These are phyloP conservation scores for Clonostachys rosea DNA, from an alignment of 2,329 filamentous ascomycete genomes.

Conservation along the genomic window DNA sequence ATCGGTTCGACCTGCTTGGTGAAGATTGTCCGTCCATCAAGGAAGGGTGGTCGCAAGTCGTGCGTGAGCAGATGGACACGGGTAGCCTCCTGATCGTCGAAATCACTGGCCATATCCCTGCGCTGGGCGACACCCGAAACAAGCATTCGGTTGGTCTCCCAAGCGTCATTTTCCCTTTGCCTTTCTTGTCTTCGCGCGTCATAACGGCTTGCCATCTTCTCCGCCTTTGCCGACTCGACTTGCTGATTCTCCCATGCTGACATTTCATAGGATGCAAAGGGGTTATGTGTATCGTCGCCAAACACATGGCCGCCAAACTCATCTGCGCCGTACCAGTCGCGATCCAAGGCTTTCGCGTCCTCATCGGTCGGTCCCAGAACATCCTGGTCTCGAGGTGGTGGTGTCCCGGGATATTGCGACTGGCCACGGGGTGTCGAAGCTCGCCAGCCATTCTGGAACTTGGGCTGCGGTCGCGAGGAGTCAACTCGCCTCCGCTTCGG, in stretches of 20 bases:
- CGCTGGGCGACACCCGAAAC: conserved; percentile 93
- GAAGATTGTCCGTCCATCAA: conserved; percentile 93
- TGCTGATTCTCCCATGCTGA: conserved; percentile 70
- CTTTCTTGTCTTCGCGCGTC: conserved; percentile 73
- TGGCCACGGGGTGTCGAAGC: conserved; percentile 24
- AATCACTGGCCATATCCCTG: conserved; percentile 74
- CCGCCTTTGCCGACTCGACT: conserved; percentile 71
- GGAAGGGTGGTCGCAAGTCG: conserved; percentile 87
- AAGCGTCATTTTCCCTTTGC: conserved; percentile 92
- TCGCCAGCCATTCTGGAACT: conserved; percentile 23
- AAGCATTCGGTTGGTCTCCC: conserved; percentile 98
- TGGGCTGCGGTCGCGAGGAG: conserved; percentile 15
- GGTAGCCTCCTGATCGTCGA: conserved; percentile 87
- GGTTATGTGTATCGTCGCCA: conserved; percentile 89
- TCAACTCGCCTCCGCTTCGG: conserved; percentile 32
- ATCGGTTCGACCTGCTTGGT: conserved; percentile 96
- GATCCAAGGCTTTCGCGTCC: conserved; percentile 72
- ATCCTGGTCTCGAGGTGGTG: conserved; percentile 25
- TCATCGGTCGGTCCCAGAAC: conserved; percentile 61
- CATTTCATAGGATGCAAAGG: conserved; percentile 74
- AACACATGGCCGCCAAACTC: conserved; percentile 78
- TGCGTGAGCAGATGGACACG: conserved; percentile 89
- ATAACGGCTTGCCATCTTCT: conserved; percentile 72
- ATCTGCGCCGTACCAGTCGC: conserved; percentile 90
- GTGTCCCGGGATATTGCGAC: conserved; percentile 35